These are phyloP conservation scores for Claviceps cyperi DNA, from an alignment of 2,329 filamentous ascomycete species.

Conservation along the genomic window DNA sequence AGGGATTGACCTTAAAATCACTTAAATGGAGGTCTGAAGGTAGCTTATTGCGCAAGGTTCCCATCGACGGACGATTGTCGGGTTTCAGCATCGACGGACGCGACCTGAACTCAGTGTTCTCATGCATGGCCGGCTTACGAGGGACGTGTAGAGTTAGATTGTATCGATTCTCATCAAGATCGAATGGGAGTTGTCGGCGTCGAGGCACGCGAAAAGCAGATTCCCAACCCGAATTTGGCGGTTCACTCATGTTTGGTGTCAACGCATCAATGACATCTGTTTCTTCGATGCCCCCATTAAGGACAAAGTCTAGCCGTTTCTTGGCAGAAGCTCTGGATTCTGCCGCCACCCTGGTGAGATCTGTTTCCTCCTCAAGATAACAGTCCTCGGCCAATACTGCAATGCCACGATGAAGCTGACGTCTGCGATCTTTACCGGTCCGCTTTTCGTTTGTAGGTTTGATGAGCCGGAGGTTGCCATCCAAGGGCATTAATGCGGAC, in stretches of 20 bases:
- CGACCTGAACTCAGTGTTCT: background rate
- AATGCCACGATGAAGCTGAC: background rate
- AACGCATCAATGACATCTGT: background rate
- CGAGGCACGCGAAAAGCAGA: slow-evolving; percentile 19
- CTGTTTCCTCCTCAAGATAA: slow-evolving; percentile 9
- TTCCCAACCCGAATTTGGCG: background rate
- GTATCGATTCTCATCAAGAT: slow-evolving; percentile 10
- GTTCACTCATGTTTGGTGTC: background rate
- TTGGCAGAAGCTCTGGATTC: slow-evolving; percentile 8
- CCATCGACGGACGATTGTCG: background rate
- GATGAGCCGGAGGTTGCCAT: slow-evolving; percentile 17
- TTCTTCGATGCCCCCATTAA: slow-evolving; percentile 13
- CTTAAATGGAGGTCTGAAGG: slow-evolving; percentile 43
- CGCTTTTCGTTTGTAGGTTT: slow-evolving; percentile 12
- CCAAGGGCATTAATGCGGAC: slow-evolving; percentile 23
- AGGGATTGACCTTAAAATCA: slow-evolving; percentile 74
- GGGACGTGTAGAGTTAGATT: slow-evolving; percentile 3
- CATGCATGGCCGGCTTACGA: background rate
- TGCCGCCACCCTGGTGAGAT: background rate
- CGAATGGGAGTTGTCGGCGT: slow-evolving; percentile 29
- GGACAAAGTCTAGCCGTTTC: slow-evolving; percentile 19
- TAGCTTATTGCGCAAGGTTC: slow-evolving; percentile 41
- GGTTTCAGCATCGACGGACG: background rate
- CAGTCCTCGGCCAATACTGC: slow-evolving; percentile 33
- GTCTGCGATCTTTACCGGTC: slow-evolving; percentile 3